Base-by-base conservation (phyloP, 768 basidiomycete species). In the Krasilnikovozyma curviuscula region DNA sequence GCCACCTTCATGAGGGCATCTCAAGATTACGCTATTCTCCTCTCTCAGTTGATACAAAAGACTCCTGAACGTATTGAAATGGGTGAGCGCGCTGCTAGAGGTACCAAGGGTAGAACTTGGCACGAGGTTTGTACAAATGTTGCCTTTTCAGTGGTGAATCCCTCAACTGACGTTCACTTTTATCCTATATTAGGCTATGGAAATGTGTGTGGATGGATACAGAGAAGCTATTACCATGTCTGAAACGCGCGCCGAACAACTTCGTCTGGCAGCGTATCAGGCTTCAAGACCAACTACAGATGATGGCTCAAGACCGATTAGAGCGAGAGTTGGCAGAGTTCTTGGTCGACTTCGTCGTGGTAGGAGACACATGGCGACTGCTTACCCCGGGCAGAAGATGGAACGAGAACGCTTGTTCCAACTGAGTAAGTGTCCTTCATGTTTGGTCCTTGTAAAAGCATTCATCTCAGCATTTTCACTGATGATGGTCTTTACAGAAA, bases 201-300 rank as follows among this genome's bases (percentile, higher is more conserved):
- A 65, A 60, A 49, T 55, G 41, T 65, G 64, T 52, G 64, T 65
- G 7, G 61, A 63, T 31, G 61, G 61, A 13, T 65, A 65, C 44
- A 48, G 63, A 16, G 64, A 65, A 40, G 58, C 61, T 6, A 56
- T 64, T 46, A 52, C 50, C 0, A 24, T 33, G 19, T 46, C 50
- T 5, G 27, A 46, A 18, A 31, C 39, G 5, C 40, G 41, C 8
- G 32, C 50, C 3, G 40, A 39, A 33, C 40, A 24, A 16, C 41
- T 49, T 32, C 43, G 19, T 10, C 43, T 12, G 19, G 8, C 30
- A 46, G 21, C 33, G 16, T 7, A n/a, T 38, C 13, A 12, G 19
- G n/a, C 16, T 12, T 16, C 34, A 46, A 13, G 25, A 27, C 29
- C 34, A 19, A 46, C 38, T 7, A 28, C 35, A 23, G 50, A 41